These are phyloP conservation scores for Pilasporangium apinafurcum DNA, from an alignment of 352 stramenopile genomes.

Conservation along the genomic window DNA sequence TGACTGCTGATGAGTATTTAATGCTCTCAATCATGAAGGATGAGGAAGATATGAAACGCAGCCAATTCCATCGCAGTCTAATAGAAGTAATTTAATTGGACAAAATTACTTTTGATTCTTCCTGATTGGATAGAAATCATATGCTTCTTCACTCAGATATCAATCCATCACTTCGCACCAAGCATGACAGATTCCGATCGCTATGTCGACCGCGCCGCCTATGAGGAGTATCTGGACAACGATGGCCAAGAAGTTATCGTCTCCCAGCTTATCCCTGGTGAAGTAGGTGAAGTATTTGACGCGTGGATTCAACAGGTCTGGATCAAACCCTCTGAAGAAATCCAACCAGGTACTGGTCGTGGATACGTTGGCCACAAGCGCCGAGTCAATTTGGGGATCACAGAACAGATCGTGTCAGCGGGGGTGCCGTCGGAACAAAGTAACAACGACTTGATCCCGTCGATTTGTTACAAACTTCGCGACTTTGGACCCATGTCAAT, in stretches of 20 bases:
- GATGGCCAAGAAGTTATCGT: conserved; percentile 59
- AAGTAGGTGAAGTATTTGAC: conserved; percentile 51
- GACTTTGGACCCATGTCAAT: conserved; percentile 35
- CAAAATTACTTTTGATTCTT: too few relatives aligned
- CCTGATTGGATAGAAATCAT: too few relatives aligned
- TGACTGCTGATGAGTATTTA: too few relatives aligned
- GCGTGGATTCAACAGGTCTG: conserved; percentile 55
- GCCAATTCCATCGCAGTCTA: too few relatives aligned
- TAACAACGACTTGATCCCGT: conserved; percentile 28
- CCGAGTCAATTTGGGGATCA: conserved; percentile 33
- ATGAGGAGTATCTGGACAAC: conserved; percentile 32
- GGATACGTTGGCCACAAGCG: conserved; percentile 53
- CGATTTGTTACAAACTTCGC: conserved; percentile 41
- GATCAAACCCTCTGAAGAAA: conserved; percentile 22
- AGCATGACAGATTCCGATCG: too few relatives aligned
- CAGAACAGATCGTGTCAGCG: conserved; percentile 60
- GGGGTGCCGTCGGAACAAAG: conserved; percentile 27
- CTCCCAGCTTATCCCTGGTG: conserved; percentile 37
- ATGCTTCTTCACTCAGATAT: too few relatives aligned
- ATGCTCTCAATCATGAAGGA: too few relatives aligned
- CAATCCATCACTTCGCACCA: too few relatives aligned
- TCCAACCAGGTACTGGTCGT: conserved; percentile 37
- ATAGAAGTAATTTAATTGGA: too few relatives aligned
- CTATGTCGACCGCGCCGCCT: conserved; percentile 31
- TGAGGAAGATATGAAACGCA: too few relatives aligned